Evolutionary conservation across 116 monocot species (phyloP).

Genomic region (Cymodocea nodosa): DNA sequence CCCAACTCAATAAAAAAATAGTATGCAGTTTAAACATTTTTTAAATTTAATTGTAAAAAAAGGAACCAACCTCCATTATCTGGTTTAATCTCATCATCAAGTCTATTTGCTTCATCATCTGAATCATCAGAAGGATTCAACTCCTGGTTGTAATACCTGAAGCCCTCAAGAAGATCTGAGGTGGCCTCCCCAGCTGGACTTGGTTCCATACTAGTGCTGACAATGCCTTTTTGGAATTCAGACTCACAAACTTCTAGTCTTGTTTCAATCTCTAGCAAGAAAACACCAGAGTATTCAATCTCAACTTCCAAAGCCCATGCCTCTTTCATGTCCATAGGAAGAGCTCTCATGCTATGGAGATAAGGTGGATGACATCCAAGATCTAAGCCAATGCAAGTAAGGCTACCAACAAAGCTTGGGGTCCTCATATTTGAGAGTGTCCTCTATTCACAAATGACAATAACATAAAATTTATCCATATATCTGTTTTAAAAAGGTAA

Average conservation of each 20-base stretch:
- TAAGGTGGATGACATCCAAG: slow-evolving; percentile 84
- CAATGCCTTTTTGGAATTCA: slow-evolving; percentile 58
- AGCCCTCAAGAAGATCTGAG: slow-evolving; percentile 64
- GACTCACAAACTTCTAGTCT: slow-evolving; percentile 78
- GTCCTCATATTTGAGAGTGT: slow-evolving; percentile 73
- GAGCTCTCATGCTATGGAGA: slow-evolving; percentile 62
- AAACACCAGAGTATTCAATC: slow-evolving; percentile 75
- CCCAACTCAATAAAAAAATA: background rate
- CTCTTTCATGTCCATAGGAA: slow-evolving; percentile 78
- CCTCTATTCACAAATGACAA: slow-evolving; percentile 32
- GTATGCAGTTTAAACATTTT: background rate
- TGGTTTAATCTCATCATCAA: slow-evolving; percentile 19
- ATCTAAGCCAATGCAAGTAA: slow-evolving; percentile 55
- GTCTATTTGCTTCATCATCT: slow-evolving; percentile 13
- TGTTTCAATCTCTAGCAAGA: slow-evolving; percentile 72
- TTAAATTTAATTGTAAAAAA: background rate
- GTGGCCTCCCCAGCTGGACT: slow-evolving; percentile 30
- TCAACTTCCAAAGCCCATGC: slow-evolving; percentile 77
- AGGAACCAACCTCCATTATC: slow-evolving; percentile 1
- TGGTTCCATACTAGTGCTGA: slow-evolving; percentile 34
- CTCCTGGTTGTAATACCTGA: slow-evolving; percentile 48
- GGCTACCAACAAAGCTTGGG: slow-evolving; percentile 64
- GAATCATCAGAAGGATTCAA: slow-evolving; percentile 17
- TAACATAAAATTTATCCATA: background rate
- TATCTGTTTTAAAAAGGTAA: background rate